Base-by-base conservation (phyloP, 805 yeast species). In the Trichomonascus vanleenenianus region DNA sequence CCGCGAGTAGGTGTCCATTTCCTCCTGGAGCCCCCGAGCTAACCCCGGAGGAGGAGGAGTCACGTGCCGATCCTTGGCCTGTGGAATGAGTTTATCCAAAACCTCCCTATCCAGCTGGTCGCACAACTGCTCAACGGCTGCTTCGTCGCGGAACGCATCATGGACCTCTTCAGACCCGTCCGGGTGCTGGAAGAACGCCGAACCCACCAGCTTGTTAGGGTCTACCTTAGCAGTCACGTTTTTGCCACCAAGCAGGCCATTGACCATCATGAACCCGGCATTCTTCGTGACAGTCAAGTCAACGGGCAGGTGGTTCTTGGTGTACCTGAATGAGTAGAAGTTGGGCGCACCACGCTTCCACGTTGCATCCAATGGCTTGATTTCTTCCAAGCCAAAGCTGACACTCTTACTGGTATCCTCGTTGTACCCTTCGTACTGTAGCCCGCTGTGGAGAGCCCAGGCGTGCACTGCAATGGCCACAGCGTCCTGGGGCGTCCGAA, bases 341-440 rank as follows among this genome's bases (percentile, higher is more conserved):
- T 53, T 49, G 16, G 56, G 56, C 9, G 52, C 44, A 5, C 47
- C 46, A 4, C 30, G 15, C 35, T 49, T 48, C 56, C 56, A 53
- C 8, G 35, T 19, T 10, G 32, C 34, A 10, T 37, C 40, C 35
- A 49, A 20, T 4, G 35, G 34, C 25, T 36, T 27, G 14, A 16
- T 10, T 8, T n/a, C 18, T 4, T 20, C 42, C 7, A 19, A 34
- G 30, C 27, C 30, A 11, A 22, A 31, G 10, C 33, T 3, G 7
- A 30, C 37, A 10, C 25, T 14, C 42, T n/a, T 25, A n/a, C 14
- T 39, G 3, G 27, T 16, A 9, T 39, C 34, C 9, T 27, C 34
- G 20, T 32, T 27, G 3, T 25, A 27, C 12, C 37, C 43, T n/a
- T 18, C 27, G 25, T 16, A 32, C 30, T n/a, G 7, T 3, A 35